A percentile compares a stretch with the other conserved stretches of the same genome.
Conservation (phyloP, 2,329 filamentous ascomycete species). For the Colletotrichum cordylinicola region DNA sequence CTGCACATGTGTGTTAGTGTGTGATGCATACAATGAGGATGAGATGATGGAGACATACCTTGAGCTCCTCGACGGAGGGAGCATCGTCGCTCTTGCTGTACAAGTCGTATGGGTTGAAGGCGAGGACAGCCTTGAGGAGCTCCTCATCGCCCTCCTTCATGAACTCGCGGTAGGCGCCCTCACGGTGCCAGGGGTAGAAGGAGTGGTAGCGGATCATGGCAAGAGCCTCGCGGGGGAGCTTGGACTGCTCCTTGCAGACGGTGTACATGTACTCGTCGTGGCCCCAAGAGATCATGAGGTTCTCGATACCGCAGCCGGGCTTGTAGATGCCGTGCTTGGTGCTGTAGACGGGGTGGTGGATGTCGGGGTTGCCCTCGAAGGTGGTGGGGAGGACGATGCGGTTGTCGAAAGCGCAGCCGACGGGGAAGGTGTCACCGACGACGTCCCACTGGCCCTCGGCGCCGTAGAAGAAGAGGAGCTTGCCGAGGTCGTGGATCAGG, state of each 20-base stretch:
- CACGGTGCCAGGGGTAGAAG: constrained; percentile 91
- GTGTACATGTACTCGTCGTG: constrained; percentile 90
- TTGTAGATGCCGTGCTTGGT: constrained; percentile 82
- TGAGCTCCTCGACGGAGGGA: constrained; percentile 77
- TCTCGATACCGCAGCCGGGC: constrained; percentile 81
- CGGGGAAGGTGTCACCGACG: constrained; percentile 84
- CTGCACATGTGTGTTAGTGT: constrained; percentile 5
- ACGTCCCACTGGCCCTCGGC: constrained; percentile 94
- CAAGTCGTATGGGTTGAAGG: constrained; percentile 90
- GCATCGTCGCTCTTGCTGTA: constrained; percentile 91
- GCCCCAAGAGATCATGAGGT: constrained; percentile 90
- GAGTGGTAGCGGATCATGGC: constrained; percentile 95
- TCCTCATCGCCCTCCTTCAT: constrained; percentile 83
- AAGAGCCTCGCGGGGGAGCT: constrained; percentile 79
- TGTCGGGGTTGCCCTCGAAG: constrained; percentile 80
- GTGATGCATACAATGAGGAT: background rate
- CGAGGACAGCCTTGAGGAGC: constrained; percentile 81
- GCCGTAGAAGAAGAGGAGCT: constrained; percentile 80
- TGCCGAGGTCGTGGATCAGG: constrained; percentile 81
- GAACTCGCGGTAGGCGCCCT: constrained; percentile 79
- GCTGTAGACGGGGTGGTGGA: constrained; percentile 72
- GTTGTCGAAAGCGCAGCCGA: constrained; percentile 77
- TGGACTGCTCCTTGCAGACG: constrained; percentile 82
- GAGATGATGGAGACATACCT: constrained; percentile 35
- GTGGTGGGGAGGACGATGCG: constrained; percentile 82